Conservation (phyloP, 345 rosid species). For the Acer saccharum region DNA sequence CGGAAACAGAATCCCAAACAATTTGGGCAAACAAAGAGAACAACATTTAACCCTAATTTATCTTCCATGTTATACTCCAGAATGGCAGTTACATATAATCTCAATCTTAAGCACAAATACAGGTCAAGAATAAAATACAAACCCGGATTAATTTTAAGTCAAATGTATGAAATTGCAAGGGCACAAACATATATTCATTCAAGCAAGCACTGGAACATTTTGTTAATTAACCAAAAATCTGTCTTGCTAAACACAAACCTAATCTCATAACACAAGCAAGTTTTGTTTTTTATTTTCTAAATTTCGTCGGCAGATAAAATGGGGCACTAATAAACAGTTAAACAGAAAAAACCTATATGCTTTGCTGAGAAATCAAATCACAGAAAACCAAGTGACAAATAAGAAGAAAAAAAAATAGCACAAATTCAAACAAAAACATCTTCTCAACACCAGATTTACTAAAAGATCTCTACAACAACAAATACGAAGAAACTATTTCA, state of each 20-base stretch:
- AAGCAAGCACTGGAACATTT: neutral
- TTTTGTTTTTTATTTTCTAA: neutral
- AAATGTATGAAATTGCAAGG: neutral
- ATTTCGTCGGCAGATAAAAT: neutral
- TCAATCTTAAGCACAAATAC: neutral
- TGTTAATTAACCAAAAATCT: neutral
- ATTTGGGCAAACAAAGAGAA: neutral
- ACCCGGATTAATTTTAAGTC: neutral
- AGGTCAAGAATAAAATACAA: neutral
- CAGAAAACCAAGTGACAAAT: neutral
- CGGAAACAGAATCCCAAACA: neutral
- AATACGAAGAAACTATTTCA: constrained; percentile 4
- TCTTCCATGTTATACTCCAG: neutral
- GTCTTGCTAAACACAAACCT: neutral
- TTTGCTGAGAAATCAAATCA: constrained; percentile 9
- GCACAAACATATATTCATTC: neutral
- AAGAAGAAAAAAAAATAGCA: constrained; percentile 1
- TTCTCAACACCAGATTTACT: neutral
- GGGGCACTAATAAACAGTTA: neutral
- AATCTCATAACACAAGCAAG: neutral
- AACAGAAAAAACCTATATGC: neutral
- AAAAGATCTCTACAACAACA: constrained; percentile 13
- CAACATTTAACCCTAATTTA: neutral
- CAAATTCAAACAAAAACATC: neutral
- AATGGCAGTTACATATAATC: neutral